Conservation (phyloP, 768 basidiomycete genomes). For the Nidularia sp. region DNA sequence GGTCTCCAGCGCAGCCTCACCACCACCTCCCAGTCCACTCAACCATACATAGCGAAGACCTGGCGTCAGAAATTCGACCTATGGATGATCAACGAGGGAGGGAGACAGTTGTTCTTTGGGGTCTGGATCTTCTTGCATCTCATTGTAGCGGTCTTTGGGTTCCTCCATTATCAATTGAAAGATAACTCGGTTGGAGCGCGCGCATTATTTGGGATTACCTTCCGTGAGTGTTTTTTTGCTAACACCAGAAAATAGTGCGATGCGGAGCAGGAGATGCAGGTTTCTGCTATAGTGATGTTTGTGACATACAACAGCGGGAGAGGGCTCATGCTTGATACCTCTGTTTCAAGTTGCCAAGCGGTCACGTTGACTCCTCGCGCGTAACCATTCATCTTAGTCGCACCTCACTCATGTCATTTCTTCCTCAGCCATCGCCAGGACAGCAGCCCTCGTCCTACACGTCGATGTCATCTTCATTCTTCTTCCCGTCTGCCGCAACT, state of each 20-base stretch:
- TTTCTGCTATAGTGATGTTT: no score
- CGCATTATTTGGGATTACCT: slow-evolving; percentile 69
- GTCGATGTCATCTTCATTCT: slow-evolving; percentile 92
- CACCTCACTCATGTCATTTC: no score
- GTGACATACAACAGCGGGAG: no score
- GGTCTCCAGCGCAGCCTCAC: slow-evolving; percentile 70
- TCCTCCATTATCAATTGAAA: slow-evolving; percentile 72
- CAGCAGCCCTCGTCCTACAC: slow-evolving; percentile 87
- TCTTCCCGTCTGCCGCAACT: slow-evolving; percentile 92
- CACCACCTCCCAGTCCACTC: slow-evolving; percentile 17
- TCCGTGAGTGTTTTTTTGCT: slow-evolving; percentile 53
- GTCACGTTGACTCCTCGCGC: no score
- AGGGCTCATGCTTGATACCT: no score
- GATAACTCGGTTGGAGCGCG: slow-evolving; percentile 74
- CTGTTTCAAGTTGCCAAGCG: no score
- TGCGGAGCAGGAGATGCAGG: no score
- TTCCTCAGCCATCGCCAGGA: slow-evolving; percentile 72
- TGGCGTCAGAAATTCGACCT: slow-evolving; percentile 46
- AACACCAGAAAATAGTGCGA: slow-evolving; percentile 10
- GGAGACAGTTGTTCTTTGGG: slow-evolving; percentile 71
- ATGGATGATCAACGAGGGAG: slow-evolving; percentile 97
- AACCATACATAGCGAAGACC: slow-evolving; percentile 31
- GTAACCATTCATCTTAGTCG: no score
- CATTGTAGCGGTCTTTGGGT: slow-evolving; percentile 73
- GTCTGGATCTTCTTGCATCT: slow-evolving; percentile 80